Base-by-base conservation (phyloP, 768 basidiomycete species). In the Auricularia sp. region DNA sequence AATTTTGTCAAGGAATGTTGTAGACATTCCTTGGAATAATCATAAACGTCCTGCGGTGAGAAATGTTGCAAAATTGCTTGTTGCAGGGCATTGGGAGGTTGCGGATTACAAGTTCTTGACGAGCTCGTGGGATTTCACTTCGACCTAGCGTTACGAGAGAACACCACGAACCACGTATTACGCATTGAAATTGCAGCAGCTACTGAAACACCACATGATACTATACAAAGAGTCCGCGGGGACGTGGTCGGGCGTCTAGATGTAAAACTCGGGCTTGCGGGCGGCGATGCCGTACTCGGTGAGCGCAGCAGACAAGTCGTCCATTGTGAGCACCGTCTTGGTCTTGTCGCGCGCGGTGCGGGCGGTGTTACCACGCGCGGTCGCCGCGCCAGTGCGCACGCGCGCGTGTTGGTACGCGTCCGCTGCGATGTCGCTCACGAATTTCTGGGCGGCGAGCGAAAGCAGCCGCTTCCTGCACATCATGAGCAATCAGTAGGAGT, bases 341-440 rank as follows among this genome's bases (percentile, higher is more conserved):
- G 92, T 94, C 72, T 94, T 91, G 71, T 93, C 91, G 23, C 56
- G 29, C 56, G 56, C 14, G 33, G 11, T 33, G 56, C 29, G 47
- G 21, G 11, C 12, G 23, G 16, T 33, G 56, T 59, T 23, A 1
- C 56, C 56, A 18, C 56, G 56, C 29, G 56, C 18, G 4, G 87
- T 73, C 0, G 70, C 68, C 42, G 91, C 93, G 66, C 92, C 96
- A 1, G 92, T 91, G 43, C 97, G 86, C 70, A 98, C 91, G 36
- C 96, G 90, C 7, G 97, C 97, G 75, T 98, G 96, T 72, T 98
- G 94, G 76, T 92, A 98, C 10, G 97, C 94, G 74, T 99, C 97
- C 2, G 91, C 85, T 2, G 96, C 90, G 64, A 99, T 95, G 72
- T 98, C 96, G 6, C 94, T 91, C 54, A 98, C 88, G 72, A 99